phyloP scores from a whole-genome alignment of 2,329 filamentous ascomycete genomes.

The Tolypocladium guangdongense region DNA sequence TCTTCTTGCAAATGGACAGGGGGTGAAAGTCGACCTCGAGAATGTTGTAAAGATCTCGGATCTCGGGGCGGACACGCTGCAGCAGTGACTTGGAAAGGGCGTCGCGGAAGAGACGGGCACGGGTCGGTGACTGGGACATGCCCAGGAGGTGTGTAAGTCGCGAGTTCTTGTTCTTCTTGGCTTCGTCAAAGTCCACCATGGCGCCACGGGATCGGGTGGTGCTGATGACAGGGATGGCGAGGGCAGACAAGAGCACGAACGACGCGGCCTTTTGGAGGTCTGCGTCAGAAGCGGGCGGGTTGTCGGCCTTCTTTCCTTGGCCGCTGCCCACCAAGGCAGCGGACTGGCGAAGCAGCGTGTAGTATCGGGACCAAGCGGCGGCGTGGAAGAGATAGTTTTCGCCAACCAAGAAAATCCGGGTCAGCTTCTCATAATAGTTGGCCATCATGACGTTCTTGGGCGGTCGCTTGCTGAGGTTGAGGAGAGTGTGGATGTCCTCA shows the following conservation, averaged over 20 bases:
- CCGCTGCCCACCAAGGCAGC: conserved; percentile 72
- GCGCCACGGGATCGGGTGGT: conserved; percentile 91
- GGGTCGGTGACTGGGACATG: conserved; percentile 82
- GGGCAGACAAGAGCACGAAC: conserved; percentile 86
- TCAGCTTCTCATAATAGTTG: conserved; percentile 99
- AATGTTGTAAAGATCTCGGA: conserved; percentile 95
- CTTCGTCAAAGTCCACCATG: conserved; percentile 93
- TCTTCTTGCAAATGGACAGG: conserved; percentile 97
- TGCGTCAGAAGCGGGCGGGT: conserved; percentile 76
- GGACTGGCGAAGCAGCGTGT: conserved; percentile 89
- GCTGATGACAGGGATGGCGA: conserved; percentile 99
- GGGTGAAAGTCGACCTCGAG: conserved; percentile 99
- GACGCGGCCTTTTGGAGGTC: conserved; percentile 92
- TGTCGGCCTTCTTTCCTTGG: conserved; percentile 87
- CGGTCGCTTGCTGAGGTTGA: conserved; percentile 94
- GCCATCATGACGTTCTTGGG: conserved; percentile 99
- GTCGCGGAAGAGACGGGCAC: conserved; percentile 88
- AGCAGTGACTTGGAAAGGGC: conserved; percentile 89
- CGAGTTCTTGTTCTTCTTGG: conserved; percentile 97
- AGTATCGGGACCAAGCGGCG: conserved; percentile 94
- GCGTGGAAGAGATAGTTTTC: conserved; percentile 99
- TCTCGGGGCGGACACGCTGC: conserved; percentile 86
- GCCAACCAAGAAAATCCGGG: conserved; percentile 94
- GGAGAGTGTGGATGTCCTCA: conserved; percentile 94
- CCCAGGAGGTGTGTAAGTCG: conserved; percentile 91